phyloP scores from a whole-genome alignment of 2,329 filamentous ascomycete species.

The Meredithiella fracta region DNA sequence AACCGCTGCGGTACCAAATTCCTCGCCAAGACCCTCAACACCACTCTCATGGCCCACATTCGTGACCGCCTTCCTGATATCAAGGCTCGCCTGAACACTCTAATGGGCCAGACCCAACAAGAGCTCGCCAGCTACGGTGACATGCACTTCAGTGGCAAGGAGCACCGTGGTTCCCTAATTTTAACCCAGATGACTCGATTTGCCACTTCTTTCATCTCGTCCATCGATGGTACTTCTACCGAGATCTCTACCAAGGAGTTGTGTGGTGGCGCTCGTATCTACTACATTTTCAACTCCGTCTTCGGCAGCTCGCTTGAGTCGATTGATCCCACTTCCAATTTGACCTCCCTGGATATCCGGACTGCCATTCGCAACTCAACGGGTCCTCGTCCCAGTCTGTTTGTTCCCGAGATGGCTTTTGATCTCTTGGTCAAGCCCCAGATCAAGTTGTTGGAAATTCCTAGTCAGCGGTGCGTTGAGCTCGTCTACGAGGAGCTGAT shows the following conservation, averaged over 20 bases:
- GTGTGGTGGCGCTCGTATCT: slow-evolving; percentile 85
- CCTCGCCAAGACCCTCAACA: slow-evolving; percentile 85
- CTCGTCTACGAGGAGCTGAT: slow-evolving; percentile 97
- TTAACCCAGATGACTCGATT: slow-evolving; percentile 97
- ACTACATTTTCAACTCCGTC: slow-evolving; percentile 98
- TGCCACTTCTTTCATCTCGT: slow-evolving; percentile 92
- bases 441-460: slow-evolving; percentile 89
- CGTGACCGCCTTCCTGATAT: slow-evolving; percentile 92
- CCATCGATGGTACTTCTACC: slow-evolving; percentile 94
- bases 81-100: slow-evolving; percentile 88
- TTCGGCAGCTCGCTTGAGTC: slow-evolving; percentile 93
- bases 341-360: slow-evolving; percentile 85
- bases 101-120: slow-evolving; percentile 99
- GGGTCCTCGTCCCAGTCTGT: slow-evolving; percentile 83
- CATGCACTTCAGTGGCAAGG: slow-evolving; percentile 92
- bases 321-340: slow-evolving; percentile 89
- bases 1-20: slow-evolving; percentile 86
- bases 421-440: slow-evolving; percentile 95
- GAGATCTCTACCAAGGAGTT: slow-evolving; percentile 98
- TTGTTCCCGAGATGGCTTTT: slow-evolving; percentile 94
- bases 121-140: slow-evolving; percentile 96
- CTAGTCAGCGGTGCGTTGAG: slow-evolving; percentile 91
- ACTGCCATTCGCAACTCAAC: slow-evolving; percentile 98
- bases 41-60: slow-evolving; percentile 90
- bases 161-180: slow-evolving; percentile 87